Evolutionary conservation across 192 early-diverging fungal species (phyloP).

Genomic region (Backusella liffmaniae): DNA sequence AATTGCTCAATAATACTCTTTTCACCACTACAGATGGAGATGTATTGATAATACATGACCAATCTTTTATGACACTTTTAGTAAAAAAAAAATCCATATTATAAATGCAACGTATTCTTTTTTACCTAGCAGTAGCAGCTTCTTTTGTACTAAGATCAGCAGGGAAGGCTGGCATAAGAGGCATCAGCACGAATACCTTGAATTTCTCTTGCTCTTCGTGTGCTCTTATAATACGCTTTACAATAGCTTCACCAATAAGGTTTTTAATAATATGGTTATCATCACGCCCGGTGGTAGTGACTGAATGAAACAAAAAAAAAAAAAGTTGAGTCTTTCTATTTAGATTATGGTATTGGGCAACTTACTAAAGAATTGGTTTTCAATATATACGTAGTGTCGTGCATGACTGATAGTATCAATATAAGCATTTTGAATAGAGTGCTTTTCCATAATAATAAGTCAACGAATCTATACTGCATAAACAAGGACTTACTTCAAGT

Average conservation of each 20-base stretch:
- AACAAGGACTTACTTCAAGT: slow-evolving; percentile 43
- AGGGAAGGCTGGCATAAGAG: slow-evolving; percentile 85
- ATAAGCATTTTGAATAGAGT: slow-evolving; percentile 83
- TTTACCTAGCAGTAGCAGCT: slow-evolving; percentile 62
- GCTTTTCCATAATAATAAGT: slow-evolving; percentile 16
- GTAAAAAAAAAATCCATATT: no score
- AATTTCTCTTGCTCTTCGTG: slow-evolving; percentile 65
- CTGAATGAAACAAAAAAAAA: slow-evolving; percentile 20
- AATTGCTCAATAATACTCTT: slow-evolving; percentile 63
- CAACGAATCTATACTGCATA: neutral
- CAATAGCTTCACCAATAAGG: slow-evolving; percentile 77
- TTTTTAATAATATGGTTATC: slow-evolving; percentile 67
- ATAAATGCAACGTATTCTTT: neutral
- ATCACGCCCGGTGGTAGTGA: slow-evolving; percentile 46
- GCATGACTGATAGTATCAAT: slow-evolving; percentile 65
- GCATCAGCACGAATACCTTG: slow-evolving; percentile 80
- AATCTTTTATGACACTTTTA: slow-evolving; percentile 29
- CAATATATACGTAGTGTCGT: slow-evolving; percentile 85
- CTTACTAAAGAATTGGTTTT: slow-evolving; percentile 89
- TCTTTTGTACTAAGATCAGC: slow-evolving; percentile 75
- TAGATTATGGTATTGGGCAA: neutral
- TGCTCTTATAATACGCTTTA: slow-evolving; percentile 73
- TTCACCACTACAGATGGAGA: slow-evolving; percentile 73
- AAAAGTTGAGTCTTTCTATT: neutral
- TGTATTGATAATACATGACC: slow-evolving; percentile 81